phyloP scores from a whole-genome alignment of 1,139 yeast species.

The Suhomyces panamericanus region DNA sequence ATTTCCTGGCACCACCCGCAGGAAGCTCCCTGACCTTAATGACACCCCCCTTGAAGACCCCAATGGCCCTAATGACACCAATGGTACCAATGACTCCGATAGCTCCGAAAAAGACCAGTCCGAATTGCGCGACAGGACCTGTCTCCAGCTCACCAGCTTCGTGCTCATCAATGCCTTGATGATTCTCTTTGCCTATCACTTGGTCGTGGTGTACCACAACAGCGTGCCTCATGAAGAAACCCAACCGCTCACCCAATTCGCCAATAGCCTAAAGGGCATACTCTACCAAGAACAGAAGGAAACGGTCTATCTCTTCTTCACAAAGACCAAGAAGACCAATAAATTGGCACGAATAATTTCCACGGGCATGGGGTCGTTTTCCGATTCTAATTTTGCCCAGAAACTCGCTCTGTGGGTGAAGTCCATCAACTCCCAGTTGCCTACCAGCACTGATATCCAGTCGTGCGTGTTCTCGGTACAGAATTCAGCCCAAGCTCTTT shows the following conservation, averaged over 20 bases:
- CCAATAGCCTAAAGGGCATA: background rate
- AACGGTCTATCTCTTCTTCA: conserved; percentile 7
- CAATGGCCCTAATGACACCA: background rate
- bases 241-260: background rate
- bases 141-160: background rate
- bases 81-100: background rate
- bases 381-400: background rate
- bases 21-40: background rate
- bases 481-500: background rate
- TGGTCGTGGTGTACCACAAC: background rate
- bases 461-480: background rate
- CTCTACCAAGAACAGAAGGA: conserved; percentile 16
- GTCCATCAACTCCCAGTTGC: background rate
- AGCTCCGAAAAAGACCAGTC: background rate
- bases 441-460: background rate
- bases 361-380: background rate
- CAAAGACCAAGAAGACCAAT: conserved; percentile 10
- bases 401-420: background rate
- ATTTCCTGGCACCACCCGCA: no score
- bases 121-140: background rate
- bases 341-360: conserved; percentile 1
- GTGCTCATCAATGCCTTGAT: background rate
- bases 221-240: background rate
- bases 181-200: background rate
- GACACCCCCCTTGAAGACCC: background rate